Evolutionary conservation across 208 protist genomes (phyloP), one percentile per base, ranked within the genome.

Genomic region (Crithidia bombi): DNA sequence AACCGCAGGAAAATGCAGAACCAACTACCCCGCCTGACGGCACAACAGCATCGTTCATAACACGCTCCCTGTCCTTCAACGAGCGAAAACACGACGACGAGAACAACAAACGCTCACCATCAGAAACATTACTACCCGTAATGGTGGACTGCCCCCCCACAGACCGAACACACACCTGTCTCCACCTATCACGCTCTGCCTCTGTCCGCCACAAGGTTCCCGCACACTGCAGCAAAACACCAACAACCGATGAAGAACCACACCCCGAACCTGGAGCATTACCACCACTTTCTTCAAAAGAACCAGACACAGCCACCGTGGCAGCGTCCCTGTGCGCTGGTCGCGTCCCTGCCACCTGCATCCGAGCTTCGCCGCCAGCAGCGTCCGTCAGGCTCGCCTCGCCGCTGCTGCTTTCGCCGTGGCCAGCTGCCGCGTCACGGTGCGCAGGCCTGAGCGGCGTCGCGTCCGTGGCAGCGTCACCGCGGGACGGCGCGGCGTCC

Each of bases 121-220:
- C 32, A 3, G 10, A n/a, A 57, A 25, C 28, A 14, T 7, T 35
- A 5, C 28, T 19, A 26, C 3, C 2, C 0, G 10, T 33, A 6
- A 46, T 21, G 3, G 15, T 21, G 0, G 3, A 23, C 35, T 66
- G 61, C 5, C 15, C n/a, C 9, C 11, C 17, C 0, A 66, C 61
- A 9, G 61, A 66, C 0, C 61, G 26, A 44, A 33, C 23, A 12
- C 23, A 54, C 3, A 35, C 46, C 61, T 66, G 61, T 5, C 43
- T n/a, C 61, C 61, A 66, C 0, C 61, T 44, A 66, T 54, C 46
- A 0, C 46, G 44, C 0, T 35, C 17, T 1, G 15, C 32, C 19
- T 56, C 61, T 21, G 21, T 33, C 0, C 44, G 1, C 2, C 11
- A 38, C 30, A 66, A 28, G n/a, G 0, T 15, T 2, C 32, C 9